These are phyloP conservation scores for Trichomonascus vanleenenianus DNA, from an alignment of 805 yeast genomes.

Conservation along the genomic window DNA sequence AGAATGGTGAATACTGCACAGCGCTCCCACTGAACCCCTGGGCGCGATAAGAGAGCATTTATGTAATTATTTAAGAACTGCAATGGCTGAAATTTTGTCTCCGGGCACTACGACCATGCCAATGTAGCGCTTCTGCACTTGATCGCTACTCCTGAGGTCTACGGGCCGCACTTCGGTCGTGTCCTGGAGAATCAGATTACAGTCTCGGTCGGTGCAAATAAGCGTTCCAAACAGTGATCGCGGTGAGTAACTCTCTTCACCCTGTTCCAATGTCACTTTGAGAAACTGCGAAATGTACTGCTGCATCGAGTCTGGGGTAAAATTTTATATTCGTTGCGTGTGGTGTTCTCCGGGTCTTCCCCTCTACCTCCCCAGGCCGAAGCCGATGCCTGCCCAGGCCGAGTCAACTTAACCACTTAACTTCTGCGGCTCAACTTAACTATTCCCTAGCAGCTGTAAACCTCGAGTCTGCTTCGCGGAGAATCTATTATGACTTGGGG, in stretches of 20 bases:
- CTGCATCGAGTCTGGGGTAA: neutral
- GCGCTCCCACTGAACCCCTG: constrained; percentile 81
- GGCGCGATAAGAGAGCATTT: constrained; percentile 67
- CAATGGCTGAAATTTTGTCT: constrained; percentile 17
- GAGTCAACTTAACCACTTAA: neutral
- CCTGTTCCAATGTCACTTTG: constrained; percentile 26
- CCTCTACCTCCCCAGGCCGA: too few relatives aligned
- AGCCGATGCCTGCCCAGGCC: too few relatives aligned
- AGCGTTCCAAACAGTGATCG: constrained; percentile 28
- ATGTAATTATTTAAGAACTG: constrained; percentile 8
- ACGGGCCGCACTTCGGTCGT: constrained; percentile 26
- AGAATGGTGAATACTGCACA: constrained; percentile 84
- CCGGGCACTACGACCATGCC: constrained; percentile 31
- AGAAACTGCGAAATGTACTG: constrained; percentile 15
- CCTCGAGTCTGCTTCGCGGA: too few relatives aligned
- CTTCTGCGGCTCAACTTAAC: too few relatives aligned
- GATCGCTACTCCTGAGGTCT: neutral
- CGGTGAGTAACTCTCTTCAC: constrained; percentile 3
- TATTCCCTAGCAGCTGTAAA: too few relatives aligned
- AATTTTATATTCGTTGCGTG: neutral
- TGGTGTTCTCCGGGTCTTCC: constrained; percentile 3
- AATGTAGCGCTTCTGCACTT: constrained; percentile 20
- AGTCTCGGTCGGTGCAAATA: constrained; percentile 22
- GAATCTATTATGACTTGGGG: too few relatives aligned
- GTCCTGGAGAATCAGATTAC: constrained; percentile 28